Conservation (phyloP, 257 asterid genomes). For the Ophiorrhiza pumila region DNA sequence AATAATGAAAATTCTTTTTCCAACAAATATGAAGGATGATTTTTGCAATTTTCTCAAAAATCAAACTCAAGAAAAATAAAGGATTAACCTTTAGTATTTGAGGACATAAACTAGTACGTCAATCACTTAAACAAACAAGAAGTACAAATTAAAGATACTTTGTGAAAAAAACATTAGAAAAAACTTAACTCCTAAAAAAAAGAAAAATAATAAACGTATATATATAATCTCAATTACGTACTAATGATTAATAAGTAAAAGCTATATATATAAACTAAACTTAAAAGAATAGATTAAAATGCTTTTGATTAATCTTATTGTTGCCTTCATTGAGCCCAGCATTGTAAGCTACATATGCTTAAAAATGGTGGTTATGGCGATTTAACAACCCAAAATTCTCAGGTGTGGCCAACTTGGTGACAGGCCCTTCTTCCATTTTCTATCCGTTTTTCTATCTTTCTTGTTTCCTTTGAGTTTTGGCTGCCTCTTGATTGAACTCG, state of each 20-base stretch:
- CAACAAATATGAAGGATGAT: no score
- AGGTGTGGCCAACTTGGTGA: slow-evolving; percentile 18
- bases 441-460: background rate
- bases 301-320: no score
- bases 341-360: no score
- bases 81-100: background rate
- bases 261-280: no score
- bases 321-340: no score
- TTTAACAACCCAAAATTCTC: slow-evolving; percentile 20
- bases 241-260: no score
- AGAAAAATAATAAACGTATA: background rate
- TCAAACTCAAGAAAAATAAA: no score
- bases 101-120: background rate
- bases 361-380: no score
- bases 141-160: background rate
- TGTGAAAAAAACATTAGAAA: background rate
- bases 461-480: slow-evolving; percentile 1
- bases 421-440: slow-evolving; percentile 13
- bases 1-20: no score
- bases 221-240: no score
- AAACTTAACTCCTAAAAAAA: background rate
- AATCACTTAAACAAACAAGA: background rate
- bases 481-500: slow-evolving; percentile 7
- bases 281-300: no score
- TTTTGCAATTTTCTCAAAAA: no score